Percentiles rank a stretch among this genome's conserved stretches.
These are phyloP conservation scores for Lachnellula subtilissima DNA, from an alignment of 2,329 filamentous ascomycete species.

Conservation along the genomic window DNA sequence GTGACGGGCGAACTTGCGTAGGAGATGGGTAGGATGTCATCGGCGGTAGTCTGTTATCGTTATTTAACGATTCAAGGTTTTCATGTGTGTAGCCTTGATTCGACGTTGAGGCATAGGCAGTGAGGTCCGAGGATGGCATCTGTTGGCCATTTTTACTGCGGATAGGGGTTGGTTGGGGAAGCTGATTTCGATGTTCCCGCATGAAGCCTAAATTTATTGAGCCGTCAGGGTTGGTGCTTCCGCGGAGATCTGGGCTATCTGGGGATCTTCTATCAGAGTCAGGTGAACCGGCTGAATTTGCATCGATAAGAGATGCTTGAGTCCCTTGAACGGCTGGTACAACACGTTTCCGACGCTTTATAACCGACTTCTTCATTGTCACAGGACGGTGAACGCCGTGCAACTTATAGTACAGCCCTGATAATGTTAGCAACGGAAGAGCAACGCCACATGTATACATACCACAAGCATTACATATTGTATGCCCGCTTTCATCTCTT, in stretches of 20 bases:
- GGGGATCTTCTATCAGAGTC: slow-evolving; percentile 30
- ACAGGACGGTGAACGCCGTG: slow-evolving; percentile 90
- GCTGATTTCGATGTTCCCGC: slow-evolving; percentile 24
- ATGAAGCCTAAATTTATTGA: slow-evolving; percentile 59
- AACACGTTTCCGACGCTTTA: slow-evolving; percentile 91
- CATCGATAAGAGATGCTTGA: slow-evolving; percentile 43
- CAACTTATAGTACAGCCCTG: slow-evolving; percentile 89
- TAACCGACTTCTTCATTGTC: slow-evolving; percentile 98
- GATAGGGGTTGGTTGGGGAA: slow-evolving; percentile 26
- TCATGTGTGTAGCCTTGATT: slow-evolving; percentile 20
- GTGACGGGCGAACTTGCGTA: slow-evolving; percentile 50
- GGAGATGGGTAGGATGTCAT: slow-evolving; percentile 31
- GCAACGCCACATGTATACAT: slow-evolving; percentile 36
- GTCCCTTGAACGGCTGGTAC: slow-evolving; percentile 64
- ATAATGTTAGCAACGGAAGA: slow-evolving; percentile 12
- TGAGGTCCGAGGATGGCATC: slow-evolving; percentile 40
- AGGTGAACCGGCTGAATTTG: slow-evolving; percentile 30
- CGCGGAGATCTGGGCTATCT: slow-evolving; percentile 33
- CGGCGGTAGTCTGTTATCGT: slow-evolving; percentile 57
- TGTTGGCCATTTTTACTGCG: slow-evolving; percentile 24
- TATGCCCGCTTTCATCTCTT: slow-evolving; percentile 88
- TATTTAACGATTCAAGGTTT: slow-evolving; percentile 40
- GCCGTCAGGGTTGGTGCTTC: slow-evolving; percentile 57
- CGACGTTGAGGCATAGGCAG: slow-evolving; percentile 38
- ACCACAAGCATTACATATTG: slow-evolving; percentile 99